Evolutionary conservation across 345 rosid species (phyloP).

Genomic region (Conringia planisiliqua): DNA sequence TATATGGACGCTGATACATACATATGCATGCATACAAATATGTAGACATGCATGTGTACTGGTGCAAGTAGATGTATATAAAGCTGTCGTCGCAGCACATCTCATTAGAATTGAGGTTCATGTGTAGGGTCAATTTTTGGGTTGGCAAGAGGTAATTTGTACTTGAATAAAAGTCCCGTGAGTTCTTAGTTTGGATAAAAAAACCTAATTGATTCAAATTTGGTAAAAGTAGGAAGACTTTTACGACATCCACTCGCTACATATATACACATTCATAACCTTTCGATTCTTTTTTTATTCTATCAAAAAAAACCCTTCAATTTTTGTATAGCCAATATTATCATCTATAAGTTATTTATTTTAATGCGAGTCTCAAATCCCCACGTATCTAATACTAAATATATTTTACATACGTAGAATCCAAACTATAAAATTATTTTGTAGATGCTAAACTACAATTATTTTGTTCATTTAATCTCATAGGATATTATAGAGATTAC

Average conservation of each 20-base stretch:
- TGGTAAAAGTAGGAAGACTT: conserved; percentile 17
- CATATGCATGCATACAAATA: conserved; percentile 7
- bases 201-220: conserved; percentile 16
- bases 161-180: conserved; percentile 6
- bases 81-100: conserved; percentile 16
- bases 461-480: not conserved
- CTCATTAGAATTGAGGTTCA: conserved; percentile 1
- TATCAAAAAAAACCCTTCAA: not conserved
- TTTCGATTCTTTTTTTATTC: not conserved
- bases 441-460: not conserved
- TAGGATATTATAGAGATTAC: not conserved
- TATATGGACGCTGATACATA: conserved; percentile 6
- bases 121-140: conserved; percentile 26
- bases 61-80: conserved; percentile 19
- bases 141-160: conserved; percentile 24
- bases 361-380: not conserved
- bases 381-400: too few species aligned
- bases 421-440: not conserved
- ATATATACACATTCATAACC: not conserved
- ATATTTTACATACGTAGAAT: too few species aligned
- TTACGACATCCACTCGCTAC: conserved; percentile 10
- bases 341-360: not conserved
- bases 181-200: conserved; percentile 14
- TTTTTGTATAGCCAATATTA: not conserved
- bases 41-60: conserved; percentile 23